These are phyloP conservation scores for Spatholobus suberectus DNA, from an alignment of 306 rosid genomes.

Conservation along the genomic window DNA sequence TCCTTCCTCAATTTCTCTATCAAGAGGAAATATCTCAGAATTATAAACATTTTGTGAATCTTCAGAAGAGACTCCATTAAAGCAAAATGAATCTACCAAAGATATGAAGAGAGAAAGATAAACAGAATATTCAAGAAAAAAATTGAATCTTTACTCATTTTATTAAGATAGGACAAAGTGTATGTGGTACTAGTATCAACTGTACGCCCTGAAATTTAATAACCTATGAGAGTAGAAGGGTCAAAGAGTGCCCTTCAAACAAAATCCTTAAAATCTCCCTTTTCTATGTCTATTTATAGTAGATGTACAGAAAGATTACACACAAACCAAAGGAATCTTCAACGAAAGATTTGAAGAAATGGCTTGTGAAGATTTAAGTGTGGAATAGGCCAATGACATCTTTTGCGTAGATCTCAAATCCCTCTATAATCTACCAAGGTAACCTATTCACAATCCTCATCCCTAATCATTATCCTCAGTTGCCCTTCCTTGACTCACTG, in stretches of 20 bases:
- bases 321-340: slow-evolving; percentile 53
- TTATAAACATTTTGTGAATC: background rate
- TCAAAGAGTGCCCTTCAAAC: slow-evolving; percentile 38
- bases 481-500: background rate
- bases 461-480: background rate
- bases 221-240: slow-evolving; percentile 37
- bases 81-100: background rate
- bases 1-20: too few relatives aligned
- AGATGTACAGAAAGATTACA: slow-evolving; percentile 49
- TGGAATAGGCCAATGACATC: slow-evolving; percentile 35
- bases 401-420: slow-evolving; percentile 32
- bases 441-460: slow-evolving; percentile 38
- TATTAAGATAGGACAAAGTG: slow-evolving; percentile 21
- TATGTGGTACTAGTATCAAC: slow-evolving; percentile 11
- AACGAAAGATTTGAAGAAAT: slow-evolving; percentile 63
- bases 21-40: background rate
- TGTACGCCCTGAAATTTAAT: background rate
- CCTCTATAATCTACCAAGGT: slow-evolving; percentile 6
- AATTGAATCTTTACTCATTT: slow-evolving; percentile 11
- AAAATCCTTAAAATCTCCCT: slow-evolving; percentile 30
- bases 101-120: background rate
- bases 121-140: background rate
- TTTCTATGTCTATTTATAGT: slow-evolving; percentile 11
- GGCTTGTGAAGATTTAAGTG: slow-evolving; percentile 41
- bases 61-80: too few relatives aligned